Base-by-base conservation (phyloP, 345 rosid genomes). In the Eucalyptus marginata region DNA sequence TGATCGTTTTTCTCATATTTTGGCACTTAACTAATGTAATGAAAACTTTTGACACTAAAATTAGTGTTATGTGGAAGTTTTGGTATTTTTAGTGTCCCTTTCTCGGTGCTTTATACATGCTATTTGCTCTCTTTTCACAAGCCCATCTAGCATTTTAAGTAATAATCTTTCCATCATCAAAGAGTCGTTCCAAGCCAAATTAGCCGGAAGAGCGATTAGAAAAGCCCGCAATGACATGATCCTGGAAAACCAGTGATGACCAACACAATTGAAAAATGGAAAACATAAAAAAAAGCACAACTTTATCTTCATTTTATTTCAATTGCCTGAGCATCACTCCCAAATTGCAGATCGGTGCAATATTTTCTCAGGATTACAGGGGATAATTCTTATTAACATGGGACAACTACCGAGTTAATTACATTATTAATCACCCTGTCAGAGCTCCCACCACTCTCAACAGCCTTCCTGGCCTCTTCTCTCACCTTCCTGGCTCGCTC, bases 401-500 rank as follows among this genome's bases (percentile, higher is more conserved):
- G 66, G 14, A 59, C n/a, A 25, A 5, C 29, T 59, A 59, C 13
- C n/a, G 31, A 59, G 31, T 84, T 14, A 44, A 44, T 84, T 46
- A 71, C 18, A 20, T 14, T 20, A 9, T n/a, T 88, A 44, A 88
- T 8, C 46, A 46, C 52, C 27, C 47, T 49, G 17, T 62, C 50
- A 33, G 88, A 89, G 50, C 89, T 89, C 7, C 93, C 94, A 66
- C 92, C 93, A 51, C 11, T 90, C 40, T 36, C 91, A 16, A 87
- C 36, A 7, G 90, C 93, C 81, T 91, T 88, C 86, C 89, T 66
- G 2, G 92, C 93, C 84, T 88, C 93, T 86, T 88, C 62, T 56
- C 92, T 86, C n/a, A 94, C 66, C 43, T 46, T 18, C 52, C 11
- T 3, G 6, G 92, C 93, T 81, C 86, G 59, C 56, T 49, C 31